Evolutionary conservation across 192 early-diverging fungal species (phyloP).

Genomic region (Linnemannia hyalina): DNA sequence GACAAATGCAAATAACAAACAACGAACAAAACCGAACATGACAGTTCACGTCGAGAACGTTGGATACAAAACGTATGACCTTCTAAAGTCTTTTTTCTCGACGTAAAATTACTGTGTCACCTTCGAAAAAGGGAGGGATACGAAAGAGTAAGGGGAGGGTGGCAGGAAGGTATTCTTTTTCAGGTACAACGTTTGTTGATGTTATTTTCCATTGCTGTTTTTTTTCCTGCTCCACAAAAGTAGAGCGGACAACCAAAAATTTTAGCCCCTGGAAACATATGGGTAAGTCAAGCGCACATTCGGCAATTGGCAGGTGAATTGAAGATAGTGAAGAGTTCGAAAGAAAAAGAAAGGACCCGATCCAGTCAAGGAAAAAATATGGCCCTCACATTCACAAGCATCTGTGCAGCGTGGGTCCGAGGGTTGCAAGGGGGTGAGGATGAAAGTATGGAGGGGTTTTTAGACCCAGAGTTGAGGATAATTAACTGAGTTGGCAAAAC

Average conservation of each 20-base stretch:
- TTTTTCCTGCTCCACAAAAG: not conserved
- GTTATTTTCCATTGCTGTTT: not conserved
- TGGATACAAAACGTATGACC: not conserved
- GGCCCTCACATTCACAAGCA: not conserved
- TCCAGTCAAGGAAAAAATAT: not conserved
- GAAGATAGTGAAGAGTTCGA: not conserved
- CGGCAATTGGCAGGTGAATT: not conserved
- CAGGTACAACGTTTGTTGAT: not conserved
- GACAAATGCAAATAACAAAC: not conserved
- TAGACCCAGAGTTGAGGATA: not conserved
- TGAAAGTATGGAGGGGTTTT: not conserved
- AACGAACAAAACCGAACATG: not conserved
- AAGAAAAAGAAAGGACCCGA: not conserved
- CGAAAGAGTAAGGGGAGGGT: not conserved
- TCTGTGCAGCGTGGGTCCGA: not conserved
- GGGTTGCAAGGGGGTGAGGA: not conserved
- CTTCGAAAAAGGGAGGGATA: conserved; percentile 1
- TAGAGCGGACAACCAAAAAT: not conserved
- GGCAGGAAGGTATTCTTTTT: not conserved
- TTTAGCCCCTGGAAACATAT: not conserved
- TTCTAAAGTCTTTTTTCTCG: not conserved
- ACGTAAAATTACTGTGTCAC: conserved; percentile 1
- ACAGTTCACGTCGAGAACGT: not conserved
- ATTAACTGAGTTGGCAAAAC: not conserved
- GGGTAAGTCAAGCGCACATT: not conserved